Evolutionary conservation across 1,284 basidiomycete genomes (phyloP).

Genomic region (Cryptococcus sp.): DNA sequence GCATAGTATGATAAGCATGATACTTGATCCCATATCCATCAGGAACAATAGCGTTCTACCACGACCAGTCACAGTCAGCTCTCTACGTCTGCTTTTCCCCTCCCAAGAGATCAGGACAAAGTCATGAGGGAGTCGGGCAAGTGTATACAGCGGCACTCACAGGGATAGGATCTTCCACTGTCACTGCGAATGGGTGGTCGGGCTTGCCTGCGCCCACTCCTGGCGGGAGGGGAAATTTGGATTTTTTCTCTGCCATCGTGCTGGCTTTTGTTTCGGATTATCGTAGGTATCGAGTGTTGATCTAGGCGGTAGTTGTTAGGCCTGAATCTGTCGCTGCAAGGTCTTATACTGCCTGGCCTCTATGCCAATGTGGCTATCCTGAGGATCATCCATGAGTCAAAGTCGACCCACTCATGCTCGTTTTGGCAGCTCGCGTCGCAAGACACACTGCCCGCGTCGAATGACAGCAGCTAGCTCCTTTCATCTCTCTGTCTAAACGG

Average conservation of each 20-base stretch:
- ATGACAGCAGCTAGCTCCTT: neutral
- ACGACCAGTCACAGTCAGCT: constrained; percentile 1
- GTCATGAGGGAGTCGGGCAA: no score
- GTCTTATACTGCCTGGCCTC: no score
- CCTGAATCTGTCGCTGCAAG: no score
- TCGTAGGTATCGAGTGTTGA: neutral
- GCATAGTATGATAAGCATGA: constrained; percentile 48
- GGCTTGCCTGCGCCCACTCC: constrained; percentile 40
- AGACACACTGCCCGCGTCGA: no score
- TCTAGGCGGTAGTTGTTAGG: no score
- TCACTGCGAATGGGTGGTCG: constrained; percentile 44
- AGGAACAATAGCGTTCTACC: constrained; percentile 45
- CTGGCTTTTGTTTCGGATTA: no score
- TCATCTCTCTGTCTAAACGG: no score
- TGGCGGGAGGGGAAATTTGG: constrained; percentile 24
- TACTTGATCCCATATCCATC: constrained; percentile 49
- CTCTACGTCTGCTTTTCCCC: neutral
- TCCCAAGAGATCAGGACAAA: neutral
- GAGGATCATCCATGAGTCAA: no score
- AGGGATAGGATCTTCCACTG: constrained; percentile 41
- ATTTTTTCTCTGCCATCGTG: constrained; percentile 13
- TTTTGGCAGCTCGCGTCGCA: no score
- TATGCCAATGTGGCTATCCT: no score
- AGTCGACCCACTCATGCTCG: no score
- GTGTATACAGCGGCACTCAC: constrained; percentile 21